These are phyloP conservation scores for Trichoderma sp. DNA, from an alignment of 2,329 filamentous ascomycete genomes.

Conservation along the genomic window DNA sequence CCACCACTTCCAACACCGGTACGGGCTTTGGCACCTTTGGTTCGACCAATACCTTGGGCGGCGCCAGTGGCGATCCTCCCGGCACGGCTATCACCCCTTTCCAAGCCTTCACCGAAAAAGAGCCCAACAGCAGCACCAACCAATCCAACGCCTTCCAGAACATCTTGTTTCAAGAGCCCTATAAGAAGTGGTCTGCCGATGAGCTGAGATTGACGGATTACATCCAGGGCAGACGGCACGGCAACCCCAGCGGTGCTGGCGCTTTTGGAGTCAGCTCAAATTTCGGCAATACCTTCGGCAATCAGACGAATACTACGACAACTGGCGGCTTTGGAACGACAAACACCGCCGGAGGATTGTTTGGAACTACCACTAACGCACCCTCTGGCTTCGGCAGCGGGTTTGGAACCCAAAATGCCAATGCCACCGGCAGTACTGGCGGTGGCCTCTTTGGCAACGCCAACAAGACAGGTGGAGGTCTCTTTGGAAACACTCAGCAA, in stretches of 20 bases:
- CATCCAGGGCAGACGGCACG: conserved; percentile 76
- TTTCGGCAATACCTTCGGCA: conserved; percentile 50
- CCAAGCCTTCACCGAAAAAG: conserved; percentile 68
- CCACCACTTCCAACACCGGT: conserved; percentile 28
- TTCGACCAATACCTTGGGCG: conserved; percentile 46
- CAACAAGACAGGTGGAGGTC: conserved; percentile 31
- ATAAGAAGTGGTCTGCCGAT: conserved; percentile 88
- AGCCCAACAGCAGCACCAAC: conserved; percentile 52
- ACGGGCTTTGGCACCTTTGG: conserved; percentile 43
- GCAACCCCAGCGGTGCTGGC: conserved; percentile 78
- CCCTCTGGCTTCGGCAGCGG: conserved; percentile 34
- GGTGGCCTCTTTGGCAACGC: conserved; percentile 27
- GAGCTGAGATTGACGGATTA: conserved; percentile 84
- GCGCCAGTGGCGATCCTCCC: conserved; percentile 54
- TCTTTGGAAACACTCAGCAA: conserved; percentile 38
- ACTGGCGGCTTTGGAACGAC: conserved; percentile 27
- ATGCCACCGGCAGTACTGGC: conserved; percentile 29
- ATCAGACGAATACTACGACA: conserved; percentile 33
- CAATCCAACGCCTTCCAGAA: conserved; percentile 67
- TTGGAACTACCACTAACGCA: conserved; percentile 34
- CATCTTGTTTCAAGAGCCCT: conserved; percentile 73
- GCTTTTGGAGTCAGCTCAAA: conserved; percentile 68
- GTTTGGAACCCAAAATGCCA: conserved; percentile 32
- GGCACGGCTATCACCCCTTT: conserved; percentile 72
- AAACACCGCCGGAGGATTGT: conserved; percentile 34